Base-by-base conservation (phyloP, 306 rosid genomes). In the Astragalus membranaceus region DNA sequence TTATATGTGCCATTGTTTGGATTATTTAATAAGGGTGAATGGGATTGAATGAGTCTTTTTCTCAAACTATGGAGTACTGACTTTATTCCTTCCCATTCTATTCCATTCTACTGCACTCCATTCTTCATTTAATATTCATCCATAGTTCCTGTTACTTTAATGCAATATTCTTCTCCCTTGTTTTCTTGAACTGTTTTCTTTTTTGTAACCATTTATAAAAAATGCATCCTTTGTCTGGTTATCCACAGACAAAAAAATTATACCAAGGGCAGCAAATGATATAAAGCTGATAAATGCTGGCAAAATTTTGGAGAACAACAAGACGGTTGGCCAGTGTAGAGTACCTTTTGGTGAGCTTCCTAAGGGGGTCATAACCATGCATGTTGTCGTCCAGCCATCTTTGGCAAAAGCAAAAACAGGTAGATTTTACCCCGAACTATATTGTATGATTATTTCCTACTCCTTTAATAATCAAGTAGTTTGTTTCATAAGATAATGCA, bases 241-340 rank as follows among this genome's bases (percentile, higher is more conserved):
- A 43, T 43, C 64, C 63, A 61, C 32, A 93, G 96, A 88, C 69
- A 90, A 90, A 78, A 92, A 86, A 76, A 75, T 82, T 60, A 78
- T 83, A 44, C 98, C 98, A 14, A 93, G 87, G 78, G 89, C 85
- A 58, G 93, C 96, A 33, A 88, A 76, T 82, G 98, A 93, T 72
- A 78, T 93, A 64, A 93, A 88, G 60, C 82, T 93, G 84, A 90
- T 93, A 68, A 86, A 75, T 76, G 91, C 88, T 53, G 96, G 96
- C 63, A 93, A 86, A 83, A 84, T 93, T 75, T 79, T 93, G 88
- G 98, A 93, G 76, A 90, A 88, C 92, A 90, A 72, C 88, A 92
- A 79, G 82, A 88, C 96, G 57, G 96, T 92, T 43, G 96, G 88
- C 50, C 98, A 88, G 74, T 92, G 96, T 84, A 89, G 86, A 84